Percentiles rank a stretch among this genome's conserved stretches.
phyloP scores from a whole-genome alignment of 129 eudicot genomes.

The Apium graveolens region DNA sequence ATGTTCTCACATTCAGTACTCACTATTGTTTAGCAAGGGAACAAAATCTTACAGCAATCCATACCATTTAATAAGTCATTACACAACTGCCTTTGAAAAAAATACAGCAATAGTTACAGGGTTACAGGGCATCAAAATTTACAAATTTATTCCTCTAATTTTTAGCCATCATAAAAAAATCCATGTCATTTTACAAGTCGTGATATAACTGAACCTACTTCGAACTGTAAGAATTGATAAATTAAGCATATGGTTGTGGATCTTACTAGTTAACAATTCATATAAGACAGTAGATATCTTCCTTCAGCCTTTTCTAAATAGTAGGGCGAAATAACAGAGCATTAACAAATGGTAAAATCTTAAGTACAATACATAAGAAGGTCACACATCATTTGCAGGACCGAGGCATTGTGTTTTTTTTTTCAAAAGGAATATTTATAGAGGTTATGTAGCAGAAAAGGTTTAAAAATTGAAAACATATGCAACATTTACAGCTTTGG shows the following conservation, averaged over 20 bases:
- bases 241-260: not conserved
- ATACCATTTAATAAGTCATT: not conserved
- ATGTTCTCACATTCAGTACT: not conserved
- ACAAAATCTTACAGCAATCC: not conserved
- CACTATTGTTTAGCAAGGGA: not conserved
- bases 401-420: not conserved
- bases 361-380: too few relatives aligned
- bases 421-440: not conserved
- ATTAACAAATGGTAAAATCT: not conserved
- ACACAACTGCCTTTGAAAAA: not conserved
- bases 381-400: not conserved
- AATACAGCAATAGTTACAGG: not conserved
- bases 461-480: not conserved
- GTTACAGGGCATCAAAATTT: not conserved
- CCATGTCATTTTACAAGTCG: not conserved
- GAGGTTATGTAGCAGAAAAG: not conserved
- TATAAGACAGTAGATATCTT: not conserved
- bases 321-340: not conserved
- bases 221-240: not conserved
- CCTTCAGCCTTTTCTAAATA: not conserved
- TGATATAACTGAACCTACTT: not conserved
- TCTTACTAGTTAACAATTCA: not conserved
- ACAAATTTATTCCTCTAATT: not conserved
- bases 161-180: not conserved
- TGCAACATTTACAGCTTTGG: not conserved